Evolutionary conservation across 345 rosid genomes (phyloP).

Genomic region (Angophora floribunda): DNA sequence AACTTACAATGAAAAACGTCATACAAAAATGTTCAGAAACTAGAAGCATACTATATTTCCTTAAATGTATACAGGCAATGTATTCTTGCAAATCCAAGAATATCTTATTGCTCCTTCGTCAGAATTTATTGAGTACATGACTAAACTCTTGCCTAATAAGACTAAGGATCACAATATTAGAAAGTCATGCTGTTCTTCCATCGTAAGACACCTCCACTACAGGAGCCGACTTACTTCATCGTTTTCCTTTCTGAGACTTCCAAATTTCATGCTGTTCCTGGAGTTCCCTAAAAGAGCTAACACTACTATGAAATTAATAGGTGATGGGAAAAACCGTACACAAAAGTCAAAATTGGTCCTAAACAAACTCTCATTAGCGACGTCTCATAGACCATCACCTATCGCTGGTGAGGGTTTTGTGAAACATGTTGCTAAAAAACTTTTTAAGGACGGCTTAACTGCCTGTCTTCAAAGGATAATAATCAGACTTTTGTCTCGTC

Average conservation of each 20-base stretch:
- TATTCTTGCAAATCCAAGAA: neutral
- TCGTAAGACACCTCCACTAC: neutral
- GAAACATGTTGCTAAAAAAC: fast-evolving
- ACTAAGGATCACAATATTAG: neutral
- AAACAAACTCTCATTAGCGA: no score
- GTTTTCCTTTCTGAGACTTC: neutral
- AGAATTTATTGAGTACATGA: neutral
- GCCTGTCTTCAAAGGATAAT: neutral
- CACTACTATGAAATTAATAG: no score
- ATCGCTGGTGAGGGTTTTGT: fast-evolving
- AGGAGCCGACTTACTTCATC: neutral
- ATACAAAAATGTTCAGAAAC: neutral
- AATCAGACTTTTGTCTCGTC: fast-evolving
- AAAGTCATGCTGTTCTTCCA: no score
- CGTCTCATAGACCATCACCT: no score
- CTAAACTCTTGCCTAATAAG: neutral
- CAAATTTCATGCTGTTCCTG: no score
- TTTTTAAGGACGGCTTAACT: neutral
- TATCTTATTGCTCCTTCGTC: neutral
- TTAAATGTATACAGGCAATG: neutral
- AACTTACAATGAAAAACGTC: neutral
- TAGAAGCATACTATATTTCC: neutral
- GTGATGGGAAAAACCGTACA: fast-evolving
- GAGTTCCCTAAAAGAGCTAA: no score
- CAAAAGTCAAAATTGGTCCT: no score